Conservation (phyloP, 2,329 filamentous ascomycete species). For the Diaporthe nobilis region DNA sequence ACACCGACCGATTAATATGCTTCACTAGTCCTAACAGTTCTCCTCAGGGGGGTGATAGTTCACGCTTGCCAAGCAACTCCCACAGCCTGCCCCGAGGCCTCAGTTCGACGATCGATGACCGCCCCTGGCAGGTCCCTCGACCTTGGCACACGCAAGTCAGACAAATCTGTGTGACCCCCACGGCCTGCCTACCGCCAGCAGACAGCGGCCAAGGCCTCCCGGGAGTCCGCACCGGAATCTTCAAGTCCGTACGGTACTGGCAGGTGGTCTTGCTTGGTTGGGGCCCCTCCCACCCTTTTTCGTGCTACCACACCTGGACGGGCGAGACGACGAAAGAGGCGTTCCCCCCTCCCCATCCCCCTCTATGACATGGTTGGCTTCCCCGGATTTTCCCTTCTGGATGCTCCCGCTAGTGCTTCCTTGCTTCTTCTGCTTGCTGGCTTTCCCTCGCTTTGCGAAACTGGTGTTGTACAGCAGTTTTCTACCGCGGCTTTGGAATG, state of each 20-base stretch:
- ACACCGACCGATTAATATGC: slow-evolving; percentile 5
- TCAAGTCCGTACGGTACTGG: slow-evolving; percentile 9
- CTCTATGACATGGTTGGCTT: slow-evolving; percentile 23
- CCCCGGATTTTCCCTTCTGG: slow-evolving; percentile 26
- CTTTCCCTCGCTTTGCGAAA: background rate
- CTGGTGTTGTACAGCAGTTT: slow-evolving; percentile 20
- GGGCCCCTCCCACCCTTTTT: background rate
- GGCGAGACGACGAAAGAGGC: slow-evolving; percentile 10
- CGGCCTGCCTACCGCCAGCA: background rate
- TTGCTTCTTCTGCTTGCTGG: background rate
- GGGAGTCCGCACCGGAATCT: slow-evolving; percentile 16
- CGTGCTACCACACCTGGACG: slow-evolving; percentile 10
- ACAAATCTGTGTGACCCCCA: slow-evolving; percentile 24
- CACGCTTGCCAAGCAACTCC: background rate
- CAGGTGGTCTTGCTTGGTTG: background rate
- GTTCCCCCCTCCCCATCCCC: background rate
- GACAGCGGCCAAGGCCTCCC: background rate
- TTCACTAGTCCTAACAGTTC: slow-evolving; percentile 1
- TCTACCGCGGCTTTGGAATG: slow-evolving; percentile 21
- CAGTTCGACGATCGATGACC: slow-evolving; percentile 22
- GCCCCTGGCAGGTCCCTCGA: slow-evolving; percentile 23
- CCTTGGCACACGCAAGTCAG: slow-evolving; percentile 31
- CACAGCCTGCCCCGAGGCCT: slow-evolving; percentile 16
- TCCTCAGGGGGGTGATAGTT: background rate
- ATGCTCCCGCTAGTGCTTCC: slow-evolving; percentile 2